A percentile compares a stretch with the other conserved stretches of the same genome.
Evolutionary conservation across 2,329 filamentous ascomycete species (phyloP).

Genomic region (Leptographium radiaticola): DNA sequence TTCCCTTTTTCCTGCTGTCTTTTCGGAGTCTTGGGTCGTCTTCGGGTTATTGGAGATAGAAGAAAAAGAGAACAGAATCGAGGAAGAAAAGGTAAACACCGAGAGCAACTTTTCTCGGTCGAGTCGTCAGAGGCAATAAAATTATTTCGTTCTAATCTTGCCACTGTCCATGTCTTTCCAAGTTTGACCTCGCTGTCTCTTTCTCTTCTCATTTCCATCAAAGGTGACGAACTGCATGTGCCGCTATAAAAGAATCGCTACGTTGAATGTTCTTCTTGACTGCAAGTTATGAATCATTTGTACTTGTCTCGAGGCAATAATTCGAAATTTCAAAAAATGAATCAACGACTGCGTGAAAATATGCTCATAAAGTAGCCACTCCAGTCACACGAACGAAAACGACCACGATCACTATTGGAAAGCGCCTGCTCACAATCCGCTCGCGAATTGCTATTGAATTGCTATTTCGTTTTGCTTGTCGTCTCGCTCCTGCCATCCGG

Average conservation of each 20-base stretch:
- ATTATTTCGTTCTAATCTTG: not conserved
- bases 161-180: not conserved
- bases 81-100: not conserved
- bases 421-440: too few species aligned
- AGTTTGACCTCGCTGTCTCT: not conserved
- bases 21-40: constrained; percentile 7
- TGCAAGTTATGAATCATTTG: not conserved
- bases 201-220: not conserved
- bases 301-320: not conserved
- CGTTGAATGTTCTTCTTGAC: not conserved
- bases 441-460: too few species aligned
- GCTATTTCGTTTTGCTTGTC: too few species aligned
- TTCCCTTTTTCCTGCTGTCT: constrained; percentile 1
- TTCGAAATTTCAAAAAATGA: not conserved
- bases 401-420: too few species aligned
- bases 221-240: not conserved
- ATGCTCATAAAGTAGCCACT: too few species aligned
- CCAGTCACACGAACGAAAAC: too few species aligned
- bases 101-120: constrained; percentile 1
- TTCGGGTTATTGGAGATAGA: constrained; percentile 7
- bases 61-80: constrained; percentile 3
- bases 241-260: not conserved
- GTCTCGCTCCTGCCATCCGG: too few species aligned
- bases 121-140: constrained; percentile 1
- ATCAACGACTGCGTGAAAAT: not conserved